Conservation (phyloP, 2,329 filamentous ascomycete species). For the Aspergillus floridensis region DNA sequence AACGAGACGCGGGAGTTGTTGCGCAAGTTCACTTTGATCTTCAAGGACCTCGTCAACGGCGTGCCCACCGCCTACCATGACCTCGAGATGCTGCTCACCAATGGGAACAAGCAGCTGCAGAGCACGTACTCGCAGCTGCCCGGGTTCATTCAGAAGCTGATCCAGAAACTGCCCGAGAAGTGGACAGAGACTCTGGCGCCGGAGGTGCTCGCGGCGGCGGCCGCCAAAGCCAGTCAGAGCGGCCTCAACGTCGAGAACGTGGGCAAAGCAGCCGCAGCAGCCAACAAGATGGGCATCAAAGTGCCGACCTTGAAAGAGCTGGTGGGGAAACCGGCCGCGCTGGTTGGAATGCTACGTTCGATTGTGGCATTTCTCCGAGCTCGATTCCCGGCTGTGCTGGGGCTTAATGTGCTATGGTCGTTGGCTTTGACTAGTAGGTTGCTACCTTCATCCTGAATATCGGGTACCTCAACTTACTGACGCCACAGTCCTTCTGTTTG, state of each 20-base stretch:
- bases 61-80: conserved; percentile 92
- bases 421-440: conserved; percentile 77
- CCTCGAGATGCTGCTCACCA: conserved; percentile 66
- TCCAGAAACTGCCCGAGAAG: conserved; percentile 79
- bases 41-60: conserved; percentile 89
- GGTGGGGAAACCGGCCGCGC: conserved; percentile 80
- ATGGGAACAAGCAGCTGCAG: conserved; percentile 63
- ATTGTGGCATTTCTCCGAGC: conserved; percentile 86
- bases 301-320: conserved; percentile 74
- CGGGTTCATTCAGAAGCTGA: conserved; percentile 76
- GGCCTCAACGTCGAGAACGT: conserved; percentile 58
- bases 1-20: conserved; percentile 79
- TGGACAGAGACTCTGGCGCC: conserved; percentile 73
- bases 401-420: conserved; percentile 88
- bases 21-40: conserved; percentile 79
- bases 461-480: conserved; percentile 3
- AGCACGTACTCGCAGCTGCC: conserved; percentile 68
- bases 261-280: conserved; percentile 54
- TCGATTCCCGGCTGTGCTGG: conserved; percentile 85
- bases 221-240: conserved; percentile 62
- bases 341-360: conserved; percentile 80
- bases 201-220: conserved; percentile 75
- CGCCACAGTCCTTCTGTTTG: conserved; percentile 75
- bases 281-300: conserved; percentile 64
- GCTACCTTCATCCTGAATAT: background rate